Percentiles rank a stretch among this genome's conserved stretches.
phyloP scores from a whole-genome alignment of 2,329 filamentous ascomycete genomes.

The Sarocladium strictum region DNA sequence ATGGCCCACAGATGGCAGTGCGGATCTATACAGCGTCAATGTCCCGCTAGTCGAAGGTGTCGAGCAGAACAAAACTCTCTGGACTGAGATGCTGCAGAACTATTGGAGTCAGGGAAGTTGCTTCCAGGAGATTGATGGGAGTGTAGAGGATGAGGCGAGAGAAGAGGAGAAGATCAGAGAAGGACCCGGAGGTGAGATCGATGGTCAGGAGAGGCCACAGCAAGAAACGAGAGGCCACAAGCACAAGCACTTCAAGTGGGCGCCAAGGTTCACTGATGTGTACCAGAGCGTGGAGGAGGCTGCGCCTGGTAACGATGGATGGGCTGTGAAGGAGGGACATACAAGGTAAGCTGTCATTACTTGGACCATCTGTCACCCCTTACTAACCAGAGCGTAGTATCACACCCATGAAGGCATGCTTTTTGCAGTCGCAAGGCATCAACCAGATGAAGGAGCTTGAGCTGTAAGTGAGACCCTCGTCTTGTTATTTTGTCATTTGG shows the following conservation, averaged over 20 bases:
- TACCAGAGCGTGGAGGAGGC: conserved; percentile 79
- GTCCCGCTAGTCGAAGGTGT: conserved; percentile 78
- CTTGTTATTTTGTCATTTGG: conserved; percentile 10
- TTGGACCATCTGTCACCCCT: not conserved
- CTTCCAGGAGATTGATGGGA: conserved; percentile 73
- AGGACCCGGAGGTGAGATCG: conserved; percentile 47
- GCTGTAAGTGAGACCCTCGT: conserved; percentile 59
- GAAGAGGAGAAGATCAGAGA: conserved; percentile 71
- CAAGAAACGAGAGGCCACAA: conserved; percentile 39
- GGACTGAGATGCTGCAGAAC: conserved; percentile 84
- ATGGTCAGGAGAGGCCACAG: conserved; percentile 25
- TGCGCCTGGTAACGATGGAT: conserved; percentile 81
- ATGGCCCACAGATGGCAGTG: conserved; percentile 60
- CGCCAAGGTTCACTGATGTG: conserved; percentile 79
- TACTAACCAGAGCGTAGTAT: conserved; percentile 48
- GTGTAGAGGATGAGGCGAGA: conserved; percentile 56
- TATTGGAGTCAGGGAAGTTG: conserved; percentile 81
- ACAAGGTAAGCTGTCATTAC: conserved; percentile 61
- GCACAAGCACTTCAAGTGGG: conserved; percentile 94
- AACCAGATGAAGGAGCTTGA: conserved; percentile 66
- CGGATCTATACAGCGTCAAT: conserved; percentile 88
- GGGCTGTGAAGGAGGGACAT: conserved; percentile 81
- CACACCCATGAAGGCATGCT: conserved; percentile 83
- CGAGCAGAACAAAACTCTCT: conserved; percentile 66
- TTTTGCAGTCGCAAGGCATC: conserved; percentile 66